Conservation (phyloP, 805 yeast species). For the Kuraishia floccosa region DNA sequence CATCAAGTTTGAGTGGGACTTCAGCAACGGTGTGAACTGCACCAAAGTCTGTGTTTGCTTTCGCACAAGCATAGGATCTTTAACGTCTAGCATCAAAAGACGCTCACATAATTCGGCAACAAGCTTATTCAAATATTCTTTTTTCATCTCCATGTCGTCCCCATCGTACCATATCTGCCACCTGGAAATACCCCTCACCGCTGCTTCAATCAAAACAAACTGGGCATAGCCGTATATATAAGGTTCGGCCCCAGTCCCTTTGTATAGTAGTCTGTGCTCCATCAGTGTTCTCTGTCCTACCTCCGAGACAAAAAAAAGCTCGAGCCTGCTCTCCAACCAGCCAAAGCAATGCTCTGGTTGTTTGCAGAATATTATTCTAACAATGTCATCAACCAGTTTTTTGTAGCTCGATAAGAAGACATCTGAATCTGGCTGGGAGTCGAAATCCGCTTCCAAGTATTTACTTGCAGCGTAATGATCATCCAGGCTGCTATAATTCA, state of each 20-base stretch:
- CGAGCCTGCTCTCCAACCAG: constrained; percentile 73
- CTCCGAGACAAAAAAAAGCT: constrained; percentile 58
- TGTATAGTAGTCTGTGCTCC: constrained; percentile 39
- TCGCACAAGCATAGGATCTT: constrained; percentile 72
- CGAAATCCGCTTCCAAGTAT: constrained; percentile 79
- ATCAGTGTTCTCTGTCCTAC: constrained; percentile 56
- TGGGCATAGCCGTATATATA: constrained; percentile 72
- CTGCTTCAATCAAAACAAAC: constrained; percentile 77
- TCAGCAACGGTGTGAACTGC: constrained; percentile 83
- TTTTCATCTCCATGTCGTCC: constrained; percentile 39
- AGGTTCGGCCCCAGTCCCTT: constrained; percentile 50
- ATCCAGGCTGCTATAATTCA: constrained; percentile 59
- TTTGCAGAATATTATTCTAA: constrained; percentile 78
- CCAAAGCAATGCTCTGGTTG: constrained; percentile 69
- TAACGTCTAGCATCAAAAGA: constrained; percentile 60
- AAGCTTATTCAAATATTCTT: constrained; percentile 36
- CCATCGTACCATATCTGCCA: constrained; percentile 90
- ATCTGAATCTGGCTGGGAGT: constrained; percentile 68
- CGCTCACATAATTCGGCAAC: constrained; percentile 66
- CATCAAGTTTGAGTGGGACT: constrained; percentile 64
- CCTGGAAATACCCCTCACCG: constrained; percentile 84
- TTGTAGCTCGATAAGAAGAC: constrained; percentile 72
- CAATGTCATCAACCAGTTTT: constrained; percentile 81
- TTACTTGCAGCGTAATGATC: constrained; percentile 54
- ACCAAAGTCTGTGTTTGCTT: constrained; percentile 88